These are phyloP conservation scores for Blastobotrys elegans DNA, from an alignment of 1,139 yeast genomes.

Conservation along the genomic window DNA sequence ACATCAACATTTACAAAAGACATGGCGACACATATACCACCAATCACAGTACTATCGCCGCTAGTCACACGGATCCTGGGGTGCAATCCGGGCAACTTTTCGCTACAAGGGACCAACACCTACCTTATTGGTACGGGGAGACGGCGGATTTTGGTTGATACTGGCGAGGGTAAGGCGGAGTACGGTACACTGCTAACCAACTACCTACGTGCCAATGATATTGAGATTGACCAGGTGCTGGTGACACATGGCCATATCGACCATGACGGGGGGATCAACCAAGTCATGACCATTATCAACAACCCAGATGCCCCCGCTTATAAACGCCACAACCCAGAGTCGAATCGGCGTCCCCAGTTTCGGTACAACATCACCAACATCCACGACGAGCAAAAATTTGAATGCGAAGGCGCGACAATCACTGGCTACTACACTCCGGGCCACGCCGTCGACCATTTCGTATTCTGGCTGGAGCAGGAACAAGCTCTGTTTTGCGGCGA, in stretches of 20 bases:
- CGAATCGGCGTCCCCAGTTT: background rate
- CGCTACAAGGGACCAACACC: constrained; percentile 41
- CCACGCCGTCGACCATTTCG: constrained; percentile 37
- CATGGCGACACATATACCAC: constrained; percentile 21
- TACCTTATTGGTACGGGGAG: constrained; percentile 36
- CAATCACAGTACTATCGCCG: constrained; percentile 34
- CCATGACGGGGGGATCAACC: constrained; percentile 34
- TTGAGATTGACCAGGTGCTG: constrained; percentile 31
- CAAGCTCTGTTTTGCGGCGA: constrained; percentile 37
- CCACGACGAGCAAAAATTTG: constrained; percentile 29
- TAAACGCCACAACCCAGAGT: constrained; percentile 14
- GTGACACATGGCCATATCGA: constrained; percentile 40
- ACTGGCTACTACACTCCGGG: constrained; percentile 37
- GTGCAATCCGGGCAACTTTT: constrained; percentile 37
- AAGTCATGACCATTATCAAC: constrained; percentile 14
- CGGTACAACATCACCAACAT: constrained; percentile 16
- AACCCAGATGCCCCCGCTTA: constrained; percentile 12
- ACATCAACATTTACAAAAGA: no score
- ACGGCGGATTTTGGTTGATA: constrained; percentile 34
- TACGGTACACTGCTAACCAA: constrained; percentile 27
- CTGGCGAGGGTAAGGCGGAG: constrained; percentile 36
- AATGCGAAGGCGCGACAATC: constrained; percentile 32
- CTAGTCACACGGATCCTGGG: constrained; percentile 37
- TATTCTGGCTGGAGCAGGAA: constrained; percentile 36
- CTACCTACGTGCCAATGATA: constrained; percentile 25